Base-by-base conservation (phyloP, 257 asterid species). In the Solanum ossicruentum region DNA sequence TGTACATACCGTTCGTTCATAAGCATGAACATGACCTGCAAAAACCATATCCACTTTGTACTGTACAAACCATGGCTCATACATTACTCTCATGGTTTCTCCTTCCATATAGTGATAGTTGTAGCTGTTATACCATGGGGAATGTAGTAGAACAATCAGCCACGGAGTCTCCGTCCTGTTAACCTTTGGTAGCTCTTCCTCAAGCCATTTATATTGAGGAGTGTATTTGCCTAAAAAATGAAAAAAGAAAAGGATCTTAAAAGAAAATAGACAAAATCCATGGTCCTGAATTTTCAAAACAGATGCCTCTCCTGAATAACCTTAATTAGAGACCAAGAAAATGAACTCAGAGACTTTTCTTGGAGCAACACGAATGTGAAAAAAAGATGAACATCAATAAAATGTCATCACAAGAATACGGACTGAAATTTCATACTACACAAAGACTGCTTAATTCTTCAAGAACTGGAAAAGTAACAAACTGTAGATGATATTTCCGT, bases 61-160 rank as follows among this genome's bases (percentile, higher is more conserved):
- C 89, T 92, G 3, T 13, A 96, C 97, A 56, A 96, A 89, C 97
- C 94, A 93, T 0, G 91, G 87, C 86, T 95, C 98, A 11, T 32
- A 96, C 97, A 93, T 90, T 54, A 95, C 98, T 87, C 99, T 89
- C 98, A 96, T 95, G 79, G 93, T 89, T 89, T 96, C 99, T n/a
- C 98, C 99, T 91, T 96, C 99, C 97, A 96, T 90, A 69, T 80
- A 93, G 92, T 95, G 98, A 86, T 92, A 91, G 55, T 84, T 84
- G 89, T 95, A 91, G 94, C 99, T 96, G 87, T 96, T 95, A 90
- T 96, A 96, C 98, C 95, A 93, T 10, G 99, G 99, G 0, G 98
- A 88, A 85, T 96, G 99, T 92, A 93, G 45, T 7, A 93, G 93
- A 75, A 95, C 98, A 82, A 95, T 90, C 86, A 95, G 82, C 99